Percentiles rank a stretch among this genome's conserved stretches.
These are phyloP conservation scores for Przewalskia tangutica DNA, from an alignment of 257 asterid species.

Conservation along the genomic window DNA sequence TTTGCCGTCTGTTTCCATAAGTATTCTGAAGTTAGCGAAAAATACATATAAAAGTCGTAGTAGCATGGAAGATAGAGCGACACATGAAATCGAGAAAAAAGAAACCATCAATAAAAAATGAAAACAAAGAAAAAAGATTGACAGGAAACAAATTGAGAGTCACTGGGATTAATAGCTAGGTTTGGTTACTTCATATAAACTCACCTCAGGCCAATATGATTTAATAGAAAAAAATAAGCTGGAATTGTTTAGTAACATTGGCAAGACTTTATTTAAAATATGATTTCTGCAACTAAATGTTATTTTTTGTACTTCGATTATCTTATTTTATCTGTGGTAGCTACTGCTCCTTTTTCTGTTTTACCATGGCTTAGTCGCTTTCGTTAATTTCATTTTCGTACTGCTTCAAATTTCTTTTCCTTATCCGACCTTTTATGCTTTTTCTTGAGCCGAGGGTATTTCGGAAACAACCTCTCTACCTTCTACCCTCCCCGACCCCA, in stretches of 20 bases:
- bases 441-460: no score
- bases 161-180: background rate
- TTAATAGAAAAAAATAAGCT: background rate
- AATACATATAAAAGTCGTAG: background rate
- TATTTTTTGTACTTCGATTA: no score
- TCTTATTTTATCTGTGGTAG: no score
- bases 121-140: background rate
- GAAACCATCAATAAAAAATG: background rate
- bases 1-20: constrained; percentile 41
- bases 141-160: background rate
- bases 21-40: background rate
- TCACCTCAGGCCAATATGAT: background rate
- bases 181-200: background rate
- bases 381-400: no score
- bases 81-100: background rate
- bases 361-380: no score
- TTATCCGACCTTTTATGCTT: no score
- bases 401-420: no score
- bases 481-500: no score
- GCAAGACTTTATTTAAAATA: background rate
- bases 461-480: no score
- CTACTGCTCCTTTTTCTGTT: no score
- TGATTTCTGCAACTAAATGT: no score
- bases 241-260: background rate
- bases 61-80: background rate